Evolutionary conservation across 2,329 filamentous ascomycete species (phyloP), one percentile per base, ranked within the genome.

Genomic region (Geosmithia putterillii): DNA sequence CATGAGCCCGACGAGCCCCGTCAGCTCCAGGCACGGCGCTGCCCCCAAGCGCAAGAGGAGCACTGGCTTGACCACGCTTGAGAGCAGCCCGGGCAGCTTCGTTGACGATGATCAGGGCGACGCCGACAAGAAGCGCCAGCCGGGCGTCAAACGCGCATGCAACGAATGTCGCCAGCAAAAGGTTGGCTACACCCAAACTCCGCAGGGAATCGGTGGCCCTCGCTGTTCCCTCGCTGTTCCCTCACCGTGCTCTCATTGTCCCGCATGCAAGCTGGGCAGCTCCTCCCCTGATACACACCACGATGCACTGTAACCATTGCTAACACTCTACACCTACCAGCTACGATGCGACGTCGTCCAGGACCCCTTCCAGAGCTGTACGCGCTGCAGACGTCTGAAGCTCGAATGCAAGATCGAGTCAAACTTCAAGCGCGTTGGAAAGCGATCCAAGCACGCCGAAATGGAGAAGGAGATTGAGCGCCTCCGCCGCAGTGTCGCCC

Each of bases 161-260:
- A 89, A 89, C 57, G 84, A 90, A 61, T 90, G 84, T 58, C 74
- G 84, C 48, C 85, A 90, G 64, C 85, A 90, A 63, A 90, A 90
- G 71, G 84, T 86, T 65, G 73, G 67, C 70, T 58, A 15, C 23
- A 17, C 18, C 34, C 7, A 36, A 8, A 8, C 15, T n/a, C 34
- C 34, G 15, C 18, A n/a, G 34, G 14, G 34, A 12, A n/a, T 7
- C 34, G 8, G 8, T 32, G 28, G 8, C 8, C 28, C 8, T 12
- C 34, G 14, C 15, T 12, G 34, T 36, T 7, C 34, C 15, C 15
- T n/a, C 18, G 34, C 34, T 36, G 15, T n/a, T n/a, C 14, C 18
- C 6, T 32, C 28, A 8, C 34, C 15, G 34, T 17, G 34, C 15
- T 36, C 15, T n/a, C n/a, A n/a, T n/a, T n/a, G n/a, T n/a, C n/a